Base-by-base conservation (phyloP, 805 yeast genomes). In the Candida oleophila region DNA sequence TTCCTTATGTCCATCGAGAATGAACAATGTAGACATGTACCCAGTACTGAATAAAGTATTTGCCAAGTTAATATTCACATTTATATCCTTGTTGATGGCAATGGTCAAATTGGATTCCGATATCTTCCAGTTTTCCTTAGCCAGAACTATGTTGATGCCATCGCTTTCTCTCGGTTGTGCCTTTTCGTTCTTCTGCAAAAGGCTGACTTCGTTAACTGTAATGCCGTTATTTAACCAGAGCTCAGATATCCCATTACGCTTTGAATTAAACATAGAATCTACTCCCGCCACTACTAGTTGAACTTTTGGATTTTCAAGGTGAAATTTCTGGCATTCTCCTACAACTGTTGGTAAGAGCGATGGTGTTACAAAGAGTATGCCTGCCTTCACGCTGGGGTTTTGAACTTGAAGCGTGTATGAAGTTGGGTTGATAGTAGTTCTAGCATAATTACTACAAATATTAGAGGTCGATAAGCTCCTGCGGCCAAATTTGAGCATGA, bases 251-350 rank as follows among this genome's bases (percentile, higher is more conserved):
- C 76, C 78, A 49, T 62, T 57, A 30, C 69, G 48, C 9, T 50
- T 51, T 2, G 69, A 64, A 40, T 57, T 56, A 12, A 65, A 62
- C 15, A 68, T 61, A 3, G 70, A 54, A 46, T 73, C 77, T 3
- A 71, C 60, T 1, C 74, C 76, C 0, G 74, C 77, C 12, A 71
- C 74, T 9, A 67, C 53, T 2, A 70, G 63, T 52, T 71, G 76
- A 16, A 71, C 35, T 4, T 55, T 44, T 18, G 38, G 49, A 14
- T 57, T 45, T 15, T 56, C 32, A 37, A 65, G 62, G 48, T 58
- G 54, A 9, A 64, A 48, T 1, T 47, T 38, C 11, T 71, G 63
- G 15, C 69, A 57, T 37, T 62, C 53, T 21, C 62, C 61, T n/a
- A 70, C 66, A 30, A 64, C 62, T 4, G 44, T 41, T 1, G 67